Evolutionary conservation across 371 early-diverging fungal species (phyloP), one percentile per base, ranked within the genome.

Genomic region (Rhizopus sp.): DNA sequence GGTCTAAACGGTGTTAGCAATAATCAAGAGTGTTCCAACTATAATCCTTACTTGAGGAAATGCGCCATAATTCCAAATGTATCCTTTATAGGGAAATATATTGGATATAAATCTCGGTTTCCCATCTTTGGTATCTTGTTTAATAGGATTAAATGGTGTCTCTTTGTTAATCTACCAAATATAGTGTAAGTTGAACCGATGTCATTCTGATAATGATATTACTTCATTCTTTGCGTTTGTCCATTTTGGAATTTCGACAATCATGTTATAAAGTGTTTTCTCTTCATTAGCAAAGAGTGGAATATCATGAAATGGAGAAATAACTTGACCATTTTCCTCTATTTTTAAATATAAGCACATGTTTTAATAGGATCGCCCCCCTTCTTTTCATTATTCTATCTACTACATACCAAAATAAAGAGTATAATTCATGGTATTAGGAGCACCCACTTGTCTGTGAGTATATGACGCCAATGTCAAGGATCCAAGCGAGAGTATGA

Each of bases 211-310:
- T n/a, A 37, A 30, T 17, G 5, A 15, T 34, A 31, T 63, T 75
- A 93, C 92, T 84, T 98, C 99, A 66, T 95, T 85, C 85, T 98
- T 98, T 60, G 94, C 99, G 77, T 96, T 96, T 68, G 95, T 88
- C 93, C 96, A 98, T 57, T 96, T 83, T 50, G 99, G 97, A 31
- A 98, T 93, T 73, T 97, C 99, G 38, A 96, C 92, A 51, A 95
- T 80, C 91, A 92, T 92, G 83, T 96, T 94, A 60, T 89, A 74
- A 51, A 93, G 72, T 46, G 85, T 84, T 68, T 88, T 90, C 48
- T 89, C 89, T 35, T 75, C 69, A 62, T 92, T 86, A 44, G 90
- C 91, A 66, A 83, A 90, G 32, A 94, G 80, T 17, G 96, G 95
- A 59, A 98, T 92, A 75, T 97, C 97, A 80, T 98, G 98, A 86